Evolutionary conservation across 257 asterid genomes (phyloP), one percentile per base, ranked within the genome.

Genomic region (Solanum verrucosum): DNA sequence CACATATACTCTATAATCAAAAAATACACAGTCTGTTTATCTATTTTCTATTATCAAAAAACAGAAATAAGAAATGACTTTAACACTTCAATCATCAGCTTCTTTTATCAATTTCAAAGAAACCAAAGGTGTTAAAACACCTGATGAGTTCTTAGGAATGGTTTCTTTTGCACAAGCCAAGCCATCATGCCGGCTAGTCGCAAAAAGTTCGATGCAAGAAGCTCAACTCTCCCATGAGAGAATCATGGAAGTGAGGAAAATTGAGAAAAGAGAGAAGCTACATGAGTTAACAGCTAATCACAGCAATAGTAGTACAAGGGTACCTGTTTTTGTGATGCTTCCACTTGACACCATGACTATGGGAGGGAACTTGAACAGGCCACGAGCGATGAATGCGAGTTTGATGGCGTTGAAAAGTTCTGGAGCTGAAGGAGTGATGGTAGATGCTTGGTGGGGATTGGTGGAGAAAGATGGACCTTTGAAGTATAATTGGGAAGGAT

Each of bases 401-500:
- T 90, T 97, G 91, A 92, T 93, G 97, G 98, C 99, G 60, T 88
- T 97, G 89, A 96, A 92, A 92, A 93, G 93, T 86, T 93, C 95
- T 8, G 99, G 98, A 42, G 94, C 92, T 40, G 98, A 96, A 91
- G 99, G 99, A n/a, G 96, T 97, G 2, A 96, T 96, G 99, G 98
- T 97, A 29, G 99, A 97, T 84, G 97, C 90, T 4, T 97, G 99
- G 98, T 97, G 99, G 99, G 98, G 98, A 20, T 88, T 97, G 90
- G 98, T 96, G 6, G 99, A 97, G 94, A 97, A 95, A 90, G 96
- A 94, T 88, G 98, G 98, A 37, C 99, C 99, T 2, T 60, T 88
- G 89, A 92, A 89, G 42, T 97, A 97, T 91, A 96, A 95, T 38
- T 97, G 98, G 99, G 98, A 95, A 91, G 99, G 98, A 20, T 96